Base-by-base conservation (phyloP, 306 rosid genomes). In the Dalbergia oliveri region DNA sequence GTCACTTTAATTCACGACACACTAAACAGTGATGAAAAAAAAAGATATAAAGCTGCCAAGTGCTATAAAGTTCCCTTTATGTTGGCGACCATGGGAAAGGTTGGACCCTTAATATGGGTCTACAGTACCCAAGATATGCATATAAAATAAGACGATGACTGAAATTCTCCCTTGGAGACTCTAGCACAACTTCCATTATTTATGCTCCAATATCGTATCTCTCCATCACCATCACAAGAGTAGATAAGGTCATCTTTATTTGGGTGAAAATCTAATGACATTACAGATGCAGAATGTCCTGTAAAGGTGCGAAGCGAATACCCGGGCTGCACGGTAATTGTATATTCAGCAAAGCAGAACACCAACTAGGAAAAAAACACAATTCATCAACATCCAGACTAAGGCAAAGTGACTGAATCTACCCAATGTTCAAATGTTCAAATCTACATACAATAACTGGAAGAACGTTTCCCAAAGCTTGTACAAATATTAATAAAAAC, bases 221-320 rank as follows among this genome's bases (percentile, higher is more conserved):
- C 97, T 41, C 99, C 97, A 58, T 95, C 98, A 11, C 94, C 84
- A 18, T 95, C 99, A 79, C 99, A 95, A 31, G 99, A 95, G 90
- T 96, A 89, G 58, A 95, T 82, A 56, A 95, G 94, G 62, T 95
- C 99, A 1, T 95, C 98, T 77, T 91, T 91, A 76, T 87, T 93
- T 35, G 98, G 99, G 79, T 95, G 99, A 89, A 95, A 95, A 86
- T 95, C 99, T 71, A 95, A 87, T 8, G 99, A 95, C 96, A 86
- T 90, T 45, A 93, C 99, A 35, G 93, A 18, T 59, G 89, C 21
- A 8, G 92, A 88, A 85, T 95, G 99, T 78, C 98, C 99, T 49
- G 91, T 84, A 75, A 95, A 95, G 62, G 84, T 95, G 19, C 99
- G 94, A 67, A 93, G 93, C 11, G 99, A 87, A 86, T 91, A 95